A percentile compares a stretch with the other conserved stretches of the same genome.
Conservation (phyloP, 2,329 filamentous ascomycete species). For the Epichloe baconii region DNA sequence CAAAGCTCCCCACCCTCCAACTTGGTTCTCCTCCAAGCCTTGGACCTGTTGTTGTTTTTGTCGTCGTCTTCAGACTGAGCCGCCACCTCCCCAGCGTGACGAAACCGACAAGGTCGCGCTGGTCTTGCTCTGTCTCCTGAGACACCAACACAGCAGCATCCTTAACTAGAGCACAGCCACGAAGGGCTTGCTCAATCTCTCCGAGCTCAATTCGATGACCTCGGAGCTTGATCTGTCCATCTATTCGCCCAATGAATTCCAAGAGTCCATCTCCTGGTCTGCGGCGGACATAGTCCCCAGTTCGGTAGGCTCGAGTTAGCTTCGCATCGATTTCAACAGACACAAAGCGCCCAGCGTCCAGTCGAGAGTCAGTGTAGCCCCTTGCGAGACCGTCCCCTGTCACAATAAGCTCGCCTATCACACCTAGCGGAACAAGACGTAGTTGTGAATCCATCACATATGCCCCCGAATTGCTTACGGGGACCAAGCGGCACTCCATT, state of each 20-base stretch:
- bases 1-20: background rate
- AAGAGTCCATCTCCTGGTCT: constrained; percentile 11
- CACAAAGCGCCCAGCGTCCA: constrained; percentile 9
- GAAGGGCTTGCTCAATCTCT: constrained; percentile 15
- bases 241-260: constrained; percentile 17
- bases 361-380: constrained; percentile 11
- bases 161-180: constrained; percentile 6
- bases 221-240: constrained; percentile 18
- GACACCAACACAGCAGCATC: constrained; percentile 9
- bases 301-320: constrained; percentile 12
- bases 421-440: constrained; percentile 13
- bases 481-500: background rate
- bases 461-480: constrained; percentile 1
- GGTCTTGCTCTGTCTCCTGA: background rate
- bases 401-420: constrained; percentile 16
- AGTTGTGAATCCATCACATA: constrained; percentile 13
- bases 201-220: constrained; percentile 18
- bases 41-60: background rate
- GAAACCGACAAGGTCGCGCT: background rate
- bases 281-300: constrained; percentile 15
- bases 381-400: constrained; percentile 14
- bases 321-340: constrained; percentile 3
- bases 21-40: background rate
- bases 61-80: background rate
- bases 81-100: background rate